Conservation (phyloP, 345 rosid species). For the Lagerstroemia speciosa region DNA sequence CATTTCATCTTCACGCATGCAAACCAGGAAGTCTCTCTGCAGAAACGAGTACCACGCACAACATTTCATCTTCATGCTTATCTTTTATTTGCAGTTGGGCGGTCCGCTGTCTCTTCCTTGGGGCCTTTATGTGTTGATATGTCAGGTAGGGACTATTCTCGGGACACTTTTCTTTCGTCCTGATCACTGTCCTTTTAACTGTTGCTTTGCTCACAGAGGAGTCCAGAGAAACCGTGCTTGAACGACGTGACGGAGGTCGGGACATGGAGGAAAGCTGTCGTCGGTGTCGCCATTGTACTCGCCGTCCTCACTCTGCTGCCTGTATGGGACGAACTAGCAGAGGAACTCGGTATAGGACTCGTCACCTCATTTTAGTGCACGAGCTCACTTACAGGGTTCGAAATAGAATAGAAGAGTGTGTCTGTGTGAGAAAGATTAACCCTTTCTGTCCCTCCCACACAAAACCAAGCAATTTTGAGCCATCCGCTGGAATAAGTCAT, state of each 20-base stretch:
- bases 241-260: conserved; percentile 92
- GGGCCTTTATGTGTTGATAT: conserved; percentile 87
- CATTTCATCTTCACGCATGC: background rate
- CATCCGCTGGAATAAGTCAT: background rate
- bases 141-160: conserved; percentile 49
- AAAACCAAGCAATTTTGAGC: background rate
- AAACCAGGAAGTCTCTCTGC: background rate
- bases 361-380: conserved; percentile 46
- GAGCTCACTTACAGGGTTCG: background rate
- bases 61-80: background rate
- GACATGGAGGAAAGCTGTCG: conserved; percentile 75
- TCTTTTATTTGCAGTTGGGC: conserved; percentile 49
- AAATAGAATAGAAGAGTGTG: background rate
- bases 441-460: background rate
- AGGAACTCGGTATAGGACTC: conserved; percentile 90
- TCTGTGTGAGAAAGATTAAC: too few species aligned
- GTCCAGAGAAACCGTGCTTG: conserved; percentile 83
- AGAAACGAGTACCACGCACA: background rate
- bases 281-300: conserved; percentile 38
- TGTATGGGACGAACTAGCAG: conserved; percentile 89
- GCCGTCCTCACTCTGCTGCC: conserved; percentile 76
- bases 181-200: background rate
- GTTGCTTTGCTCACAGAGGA: conserved; percentile 36
- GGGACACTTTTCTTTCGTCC: background rate
- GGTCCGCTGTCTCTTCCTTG: conserved; percentile 93